A percentile compares a stretch with the other conserved stretches of the same genome.
Evolutionary conservation across 2,329 filamentous ascomycete genomes (phyloP).

Genomic region (Fusarium beomiforme): DNA sequence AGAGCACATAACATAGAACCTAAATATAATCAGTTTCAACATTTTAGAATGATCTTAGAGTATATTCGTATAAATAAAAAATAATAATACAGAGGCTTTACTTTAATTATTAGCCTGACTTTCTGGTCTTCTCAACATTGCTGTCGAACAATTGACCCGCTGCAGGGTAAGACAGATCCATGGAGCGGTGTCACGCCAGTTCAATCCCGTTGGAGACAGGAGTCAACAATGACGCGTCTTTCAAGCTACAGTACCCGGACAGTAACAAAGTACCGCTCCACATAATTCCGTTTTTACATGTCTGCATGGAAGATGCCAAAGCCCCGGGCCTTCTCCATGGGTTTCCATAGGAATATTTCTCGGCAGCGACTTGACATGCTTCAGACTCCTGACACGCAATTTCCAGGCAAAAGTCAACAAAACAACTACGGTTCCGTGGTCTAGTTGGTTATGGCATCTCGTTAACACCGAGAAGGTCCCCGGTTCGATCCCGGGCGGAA

Average conservation of each 20-base stretch:
- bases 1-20: too few relatives aligned
- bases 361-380: fast-evolving
- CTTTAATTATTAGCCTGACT: not conserved
- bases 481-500: conserved; percentile 20
- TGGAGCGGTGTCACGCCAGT: not conserved
- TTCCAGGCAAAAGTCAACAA: fast-evolving
- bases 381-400: not conserved
- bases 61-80: too few relatives aligned
- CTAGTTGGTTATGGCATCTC: conserved; percentile 24
- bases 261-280: not conserved
- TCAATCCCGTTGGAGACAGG: not conserved
- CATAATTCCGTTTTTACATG: not conserved
- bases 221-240: not conserved
- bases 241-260: too few relatives aligned
- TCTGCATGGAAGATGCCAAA: not conserved
- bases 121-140: not conserved
- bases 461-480: conserved; percentile 24
- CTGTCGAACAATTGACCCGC: not conserved
- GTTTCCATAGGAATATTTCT: not conserved
- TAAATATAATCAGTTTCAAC: too few relatives aligned
- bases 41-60: too few relatives aligned
- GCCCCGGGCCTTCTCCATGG: too few relatives aligned
- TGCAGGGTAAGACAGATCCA: not conserved
- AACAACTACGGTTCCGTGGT: conserved; percentile 5
- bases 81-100: too few relatives aligned